Conservation (phyloP, 2,329 filamentous ascomycete genomes). For the Pseudocercospora vitis region DNA sequence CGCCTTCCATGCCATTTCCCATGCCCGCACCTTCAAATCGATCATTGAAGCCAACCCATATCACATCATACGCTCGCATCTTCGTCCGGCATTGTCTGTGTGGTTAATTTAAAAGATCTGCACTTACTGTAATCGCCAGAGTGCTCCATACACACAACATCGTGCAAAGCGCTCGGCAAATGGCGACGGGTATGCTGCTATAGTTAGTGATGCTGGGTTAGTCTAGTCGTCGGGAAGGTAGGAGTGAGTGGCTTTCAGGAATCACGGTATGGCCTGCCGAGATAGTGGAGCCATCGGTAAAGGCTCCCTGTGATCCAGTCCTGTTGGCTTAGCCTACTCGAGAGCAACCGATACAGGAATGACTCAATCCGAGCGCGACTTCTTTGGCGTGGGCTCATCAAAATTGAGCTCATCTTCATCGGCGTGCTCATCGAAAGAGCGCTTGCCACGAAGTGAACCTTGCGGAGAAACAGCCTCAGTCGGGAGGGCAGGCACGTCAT, state of each 20-base stretch:
- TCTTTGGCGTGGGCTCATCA: slow-evolving; percentile 32
- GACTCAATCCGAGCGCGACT: slow-evolving; percentile 22
- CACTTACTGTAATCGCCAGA: neutral
- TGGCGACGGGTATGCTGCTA: slow-evolving; percentile 4
- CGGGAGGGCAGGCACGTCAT: slow-evolving; percentile 11
- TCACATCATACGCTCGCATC: neutral
- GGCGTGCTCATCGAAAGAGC: slow-evolving; percentile 34
- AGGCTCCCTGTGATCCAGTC: neutral
- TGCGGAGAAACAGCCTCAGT: slow-evolving; percentile 8
- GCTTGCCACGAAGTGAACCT: slow-evolving; percentile 35
- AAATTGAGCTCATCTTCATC: slow-evolving; percentile 29
- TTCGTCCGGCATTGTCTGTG: neutral
- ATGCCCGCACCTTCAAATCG: neutral
- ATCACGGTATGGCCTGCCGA: too few relatives aligned
- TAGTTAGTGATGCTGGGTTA: neutral
- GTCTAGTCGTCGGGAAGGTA: neutral
- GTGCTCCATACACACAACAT: neutral
- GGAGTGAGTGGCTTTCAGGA: neutral
- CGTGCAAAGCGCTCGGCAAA: neutral
- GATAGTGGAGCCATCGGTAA: too few relatives aligned
- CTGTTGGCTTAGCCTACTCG: too few relatives aligned
- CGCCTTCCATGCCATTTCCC: slow-evolving; percentile 2
- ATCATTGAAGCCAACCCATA: neutral
- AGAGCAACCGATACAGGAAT: too few relatives aligned
- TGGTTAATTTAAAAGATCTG: neutral